Conservation (phyloP, 768 basidiomycete species). For the Tephrocybe sp. region DNA sequence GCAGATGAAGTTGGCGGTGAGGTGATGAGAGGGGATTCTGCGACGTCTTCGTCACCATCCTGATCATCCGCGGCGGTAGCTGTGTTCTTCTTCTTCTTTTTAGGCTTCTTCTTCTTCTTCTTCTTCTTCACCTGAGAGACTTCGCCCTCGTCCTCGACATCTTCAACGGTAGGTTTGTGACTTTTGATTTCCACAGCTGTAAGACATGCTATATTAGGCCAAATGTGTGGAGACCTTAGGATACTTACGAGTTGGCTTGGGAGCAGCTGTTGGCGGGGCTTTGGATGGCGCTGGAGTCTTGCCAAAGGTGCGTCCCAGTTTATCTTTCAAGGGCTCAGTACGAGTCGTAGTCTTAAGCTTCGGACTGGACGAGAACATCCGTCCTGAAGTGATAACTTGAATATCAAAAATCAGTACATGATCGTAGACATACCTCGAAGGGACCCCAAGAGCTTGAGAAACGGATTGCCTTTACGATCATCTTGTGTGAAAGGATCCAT, state of each 20-base stretch:
- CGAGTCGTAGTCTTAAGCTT: slow-evolving; percentile 36
- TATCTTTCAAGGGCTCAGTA: slow-evolving; percentile 21
- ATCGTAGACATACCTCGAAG: slow-evolving; percentile 55
- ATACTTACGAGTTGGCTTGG: slow-evolving; percentile 6
- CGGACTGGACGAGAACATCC: slow-evolving; percentile 54
- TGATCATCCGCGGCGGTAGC: slow-evolving; percentile 23
- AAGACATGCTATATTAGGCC: neutral
- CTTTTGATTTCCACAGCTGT: slow-evolving; percentile 25
- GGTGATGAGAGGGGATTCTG: slow-evolving; percentile 15
- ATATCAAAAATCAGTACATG: neutral
- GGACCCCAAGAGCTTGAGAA: slow-evolving; percentile 73
- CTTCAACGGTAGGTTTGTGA: slow-evolving; percentile 61
- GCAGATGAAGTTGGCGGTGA: slow-evolving; percentile 19
- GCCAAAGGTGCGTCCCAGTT: slow-evolving; percentile 5
- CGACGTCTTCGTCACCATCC: slow-evolving; percentile 15
- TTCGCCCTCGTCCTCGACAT: slow-evolving; percentile 72
- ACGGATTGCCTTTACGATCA: slow-evolving; percentile 69
- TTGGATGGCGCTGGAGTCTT: neutral
- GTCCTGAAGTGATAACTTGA: slow-evolving; percentile 41
- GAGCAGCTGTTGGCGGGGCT: neutral
- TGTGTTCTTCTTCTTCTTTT: slow-evolving; percentile 72
- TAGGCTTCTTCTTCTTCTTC: slow-evolving; percentile 67
- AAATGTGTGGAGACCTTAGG: neutral
- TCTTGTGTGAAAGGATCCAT: slow-evolving; percentile 49
- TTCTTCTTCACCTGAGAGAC: slow-evolving; percentile 35